Evolutionary conservation across 768 basidiomycete species (phyloP), one percentile per base, ranked within the genome.

Genomic region (Chalciporus chontae): DNA sequence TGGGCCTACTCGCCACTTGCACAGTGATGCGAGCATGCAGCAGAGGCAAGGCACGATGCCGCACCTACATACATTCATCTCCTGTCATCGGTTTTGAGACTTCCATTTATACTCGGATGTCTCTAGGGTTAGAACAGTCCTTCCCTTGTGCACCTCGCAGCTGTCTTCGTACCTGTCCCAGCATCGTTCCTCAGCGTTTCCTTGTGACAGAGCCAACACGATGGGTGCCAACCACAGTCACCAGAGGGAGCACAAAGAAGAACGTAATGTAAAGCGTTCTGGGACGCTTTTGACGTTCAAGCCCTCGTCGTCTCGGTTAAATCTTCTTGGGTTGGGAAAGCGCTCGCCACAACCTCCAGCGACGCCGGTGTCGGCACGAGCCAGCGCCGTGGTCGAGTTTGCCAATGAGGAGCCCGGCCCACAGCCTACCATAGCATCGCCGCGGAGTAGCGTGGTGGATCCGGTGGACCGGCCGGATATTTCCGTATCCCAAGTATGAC

Each of bases 151-250:
- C n/a, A 36, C 15, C 34, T 36, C n/a, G 34, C 29, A 37, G 23
- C 19, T 45, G 24, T 36, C 14, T 8, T 51, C 23, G 5, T 32
- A 32, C 32, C 40, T 32, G 14, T 46, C 26, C 45, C 39, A 36
- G n/a, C 43, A 45, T 24, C 21, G 14, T 8, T 44, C 51, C 15
- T 40, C 40, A 37, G 40, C 18, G 40, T 8, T 50, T 40, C 24
- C 32, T 32, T 40, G 31, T 18, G 19, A 40, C 14, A 31, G 29
- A 1, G 5, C 45, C 21, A 13, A 14, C 10, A 42, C 9, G 43
- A 68, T 68, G 66, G 66, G 66, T 47, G 48, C 55, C 18, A 64
- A 49, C 56, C 55, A 60, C 0, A 68, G 66, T 31, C 66, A 60
- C n/a, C 34, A 55, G 38, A 56, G 47, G 47, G 60, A 57, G 5